Evolutionary conservation across 2,329 filamentous ascomycete genomes (phyloP), one percentile per base, ranked within the genome.

Genomic region (Aspergillus puulaauensis): DNA sequence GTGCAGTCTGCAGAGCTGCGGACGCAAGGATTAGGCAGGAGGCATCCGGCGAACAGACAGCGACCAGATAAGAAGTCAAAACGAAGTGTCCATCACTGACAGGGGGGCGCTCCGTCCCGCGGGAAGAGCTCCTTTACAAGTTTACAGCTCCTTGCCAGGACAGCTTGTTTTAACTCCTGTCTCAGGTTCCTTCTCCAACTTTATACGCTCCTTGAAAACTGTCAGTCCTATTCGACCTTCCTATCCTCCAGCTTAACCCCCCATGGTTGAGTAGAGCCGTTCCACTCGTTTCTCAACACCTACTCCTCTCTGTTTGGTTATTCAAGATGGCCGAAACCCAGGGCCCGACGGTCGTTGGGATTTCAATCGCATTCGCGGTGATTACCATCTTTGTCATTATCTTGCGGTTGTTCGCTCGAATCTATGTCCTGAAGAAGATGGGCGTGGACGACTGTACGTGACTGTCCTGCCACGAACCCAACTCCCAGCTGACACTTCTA

Each of bases 401-500:
- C 31, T 64, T 78, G 31, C 68, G 77, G 19, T 59, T 79, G 8
- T 78, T 74, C 61, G 70, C 77, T 21, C 70, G 77, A 5, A 56
- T 77, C 15, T 74, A 70, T 59, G 70, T 79, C 14, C 65, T 78
- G 48, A 60, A 63, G 4, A 62, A 61, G 31, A 67, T 71, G 65
- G 68, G 69, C 1, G 4, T 64, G 0, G 70, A 73, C 58, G 70
- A 73, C 44, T 73, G 70, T 70, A 58, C 58, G 69, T 68, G 6
- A 17, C 9, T 8, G 21, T 15, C 19, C n/a, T 11, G 12, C 41
- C 19, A 3, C 15, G 7, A 2, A n/a, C 23, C 23, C 33, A 40
- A n/a, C 49, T 66, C 23, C 21, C 37, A 40, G n/a, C 52, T 66
- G 46, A 67, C 41, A 15, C 4, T 43, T 24, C 15, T 48, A 72